Evolutionary conservation across 2,329 filamentous ascomycete genomes (phyloP).

Genomic region (Tolypocladium ovalisporum): DNA sequence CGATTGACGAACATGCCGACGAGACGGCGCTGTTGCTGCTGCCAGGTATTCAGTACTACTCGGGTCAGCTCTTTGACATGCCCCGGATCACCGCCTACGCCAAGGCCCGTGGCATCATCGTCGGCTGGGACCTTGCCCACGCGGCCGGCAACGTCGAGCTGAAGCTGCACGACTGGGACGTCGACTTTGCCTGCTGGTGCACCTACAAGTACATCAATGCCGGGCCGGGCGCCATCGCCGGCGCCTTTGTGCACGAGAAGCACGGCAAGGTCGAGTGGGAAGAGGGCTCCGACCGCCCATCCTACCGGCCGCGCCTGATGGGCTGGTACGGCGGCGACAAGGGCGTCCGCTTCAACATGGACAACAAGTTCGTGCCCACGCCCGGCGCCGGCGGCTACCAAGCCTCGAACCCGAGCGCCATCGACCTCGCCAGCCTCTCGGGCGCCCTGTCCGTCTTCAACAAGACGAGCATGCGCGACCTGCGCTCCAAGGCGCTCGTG

Average conservation of each 20-base stretch:
- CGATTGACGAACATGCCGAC: slow-evolving; percentile 65
- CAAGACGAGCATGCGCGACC: slow-evolving; percentile 54
- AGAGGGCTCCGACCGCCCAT: slow-evolving; percentile 19
- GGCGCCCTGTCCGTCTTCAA: slow-evolving; percentile 66
- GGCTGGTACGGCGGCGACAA: slow-evolving; percentile 89
- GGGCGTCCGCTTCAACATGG: slow-evolving; percentile 68
- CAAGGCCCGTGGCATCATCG: slow-evolving; percentile 55
- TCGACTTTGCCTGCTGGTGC: slow-evolving; percentile 89
- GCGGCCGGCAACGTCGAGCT: slow-evolving; percentile 76
- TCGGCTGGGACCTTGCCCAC: slow-evolving; percentile 86
- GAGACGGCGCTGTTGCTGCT: slow-evolving; percentile 68
- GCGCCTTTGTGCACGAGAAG: slow-evolving; percentile 67
- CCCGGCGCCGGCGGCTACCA: slow-evolving; percentile 73
- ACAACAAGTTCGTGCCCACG: slow-evolving; percentile 67
- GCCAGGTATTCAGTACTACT: slow-evolving; percentile 87
- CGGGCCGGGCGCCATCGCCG: slow-evolving; percentile 72
- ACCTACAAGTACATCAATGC: slow-evolving; percentile 92
- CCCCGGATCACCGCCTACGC: slow-evolving; percentile 68
- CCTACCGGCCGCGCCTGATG: slow-evolving; percentile 55
- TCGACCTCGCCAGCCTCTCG: slow-evolving; percentile 66
- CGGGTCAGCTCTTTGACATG: slow-evolving; percentile 81
- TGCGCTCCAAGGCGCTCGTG: slow-evolving; percentile 60
- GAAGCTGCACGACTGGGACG: slow-evolving; percentile 74
- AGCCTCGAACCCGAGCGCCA: slow-evolving; percentile 68
- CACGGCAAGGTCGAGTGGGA: slow-evolving; percentile 48